These are phyloP conservation scores for Tylopilus plumbeoviolaceoides DNA, from an alignment of 768 basidiomycete species.

Conservation along the genomic window DNA sequence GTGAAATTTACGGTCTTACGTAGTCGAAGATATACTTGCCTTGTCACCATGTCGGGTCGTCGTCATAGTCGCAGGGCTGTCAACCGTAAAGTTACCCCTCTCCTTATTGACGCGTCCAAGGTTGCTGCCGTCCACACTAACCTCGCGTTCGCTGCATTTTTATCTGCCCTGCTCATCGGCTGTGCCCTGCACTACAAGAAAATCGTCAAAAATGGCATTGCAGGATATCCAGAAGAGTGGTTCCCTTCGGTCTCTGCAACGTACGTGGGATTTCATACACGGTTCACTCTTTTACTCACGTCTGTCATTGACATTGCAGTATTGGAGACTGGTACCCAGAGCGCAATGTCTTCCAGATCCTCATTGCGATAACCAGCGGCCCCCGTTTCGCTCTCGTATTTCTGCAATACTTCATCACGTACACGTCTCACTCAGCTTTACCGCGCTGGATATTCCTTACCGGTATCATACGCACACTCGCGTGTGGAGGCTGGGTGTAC, in stretches of 20 bases:
- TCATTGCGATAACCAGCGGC: conserved; percentile 85
- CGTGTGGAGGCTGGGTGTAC: conserved; percentile 91
- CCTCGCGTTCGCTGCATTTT: conserved; percentile 64
- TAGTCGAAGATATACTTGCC: too few species aligned
- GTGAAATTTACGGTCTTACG: too few species aligned
- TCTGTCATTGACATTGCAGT: conserved; percentile 35
- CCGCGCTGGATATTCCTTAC: conserved; percentile 52
- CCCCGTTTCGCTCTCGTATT: conserved; percentile 68
- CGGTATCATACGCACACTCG: conserved; percentile 70
- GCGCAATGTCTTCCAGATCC: conserved; percentile 77
- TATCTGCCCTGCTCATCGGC: conserved; percentile 58
- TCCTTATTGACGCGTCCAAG: conserved; percentile 43
- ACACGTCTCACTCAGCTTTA: conserved; percentile 38
- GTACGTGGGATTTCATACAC: conserved; percentile 36
- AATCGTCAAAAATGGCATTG: conserved; percentile 81
- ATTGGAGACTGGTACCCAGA: conserved; percentile 93
- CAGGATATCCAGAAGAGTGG: conserved; percentile 84
- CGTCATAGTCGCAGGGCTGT: neutral
- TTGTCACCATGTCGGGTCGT: conserved; percentile 21
- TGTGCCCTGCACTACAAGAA: conserved; percentile 73
- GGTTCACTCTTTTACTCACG: conserved; percentile 1
- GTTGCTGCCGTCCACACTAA: conserved; percentile 63
- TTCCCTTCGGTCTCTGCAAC: conserved; percentile 88
- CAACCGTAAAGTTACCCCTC: conserved; percentile 7
- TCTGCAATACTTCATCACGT: conserved; percentile 59